Percentiles rank a stretch among this genome's conserved stretches.
These are phyloP conservation scores for Gossypium anomalum DNA, from an alignment of 345 rosid species.

Conservation along the genomic window DNA sequence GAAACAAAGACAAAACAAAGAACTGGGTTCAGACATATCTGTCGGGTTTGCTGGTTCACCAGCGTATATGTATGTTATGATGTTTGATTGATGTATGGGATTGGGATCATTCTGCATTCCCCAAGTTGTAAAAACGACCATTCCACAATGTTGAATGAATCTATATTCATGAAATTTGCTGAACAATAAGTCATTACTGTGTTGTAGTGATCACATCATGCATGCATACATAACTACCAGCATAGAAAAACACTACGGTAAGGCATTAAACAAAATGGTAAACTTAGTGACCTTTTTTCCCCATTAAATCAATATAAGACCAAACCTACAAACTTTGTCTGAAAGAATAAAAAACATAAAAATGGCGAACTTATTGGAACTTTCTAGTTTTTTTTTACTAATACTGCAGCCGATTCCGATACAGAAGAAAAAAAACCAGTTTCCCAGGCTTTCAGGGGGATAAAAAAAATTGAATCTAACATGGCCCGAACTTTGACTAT, in stretches of 20 bases:
- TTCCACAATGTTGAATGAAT: neutral
- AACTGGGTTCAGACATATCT: neutral
- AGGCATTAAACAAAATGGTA: neutral
- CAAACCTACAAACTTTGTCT: slow-evolving; percentile 37
- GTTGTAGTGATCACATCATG: neutral
- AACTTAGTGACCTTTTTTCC: slow-evolving; percentile 5
- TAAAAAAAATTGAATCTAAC: slow-evolving; percentile 17
- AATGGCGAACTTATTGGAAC: slow-evolving; percentile 27
- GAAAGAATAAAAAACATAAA: slow-evolving; percentile 39
- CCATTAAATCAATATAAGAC: slow-evolving; percentile 47
- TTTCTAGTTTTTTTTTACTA: slow-evolving; percentile 28
- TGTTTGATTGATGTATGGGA: slow-evolving; percentile 16
- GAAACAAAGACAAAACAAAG: neutral
- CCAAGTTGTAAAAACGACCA: slow-evolving; percentile 11
- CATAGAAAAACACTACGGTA: neutral
- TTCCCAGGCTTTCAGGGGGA: slow-evolving; percentile 30
- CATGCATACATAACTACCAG: neutral
- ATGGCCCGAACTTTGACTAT: slow-evolving; percentile 17
- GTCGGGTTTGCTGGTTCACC: neutral
- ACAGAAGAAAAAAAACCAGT: slow-evolving; percentile 8
- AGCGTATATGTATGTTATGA: slow-evolving; percentile 4
- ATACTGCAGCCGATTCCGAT: slow-evolving; percentile 28
- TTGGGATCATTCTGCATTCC: slow-evolving; percentile 12
- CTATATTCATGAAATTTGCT: neutral
- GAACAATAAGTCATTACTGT: too few relatives aligned